These are phyloP conservation scores for Verticillium albo-atrum DNA, from an alignment of 2,329 filamentous ascomycete species.

Conservation along the genomic window DNA sequence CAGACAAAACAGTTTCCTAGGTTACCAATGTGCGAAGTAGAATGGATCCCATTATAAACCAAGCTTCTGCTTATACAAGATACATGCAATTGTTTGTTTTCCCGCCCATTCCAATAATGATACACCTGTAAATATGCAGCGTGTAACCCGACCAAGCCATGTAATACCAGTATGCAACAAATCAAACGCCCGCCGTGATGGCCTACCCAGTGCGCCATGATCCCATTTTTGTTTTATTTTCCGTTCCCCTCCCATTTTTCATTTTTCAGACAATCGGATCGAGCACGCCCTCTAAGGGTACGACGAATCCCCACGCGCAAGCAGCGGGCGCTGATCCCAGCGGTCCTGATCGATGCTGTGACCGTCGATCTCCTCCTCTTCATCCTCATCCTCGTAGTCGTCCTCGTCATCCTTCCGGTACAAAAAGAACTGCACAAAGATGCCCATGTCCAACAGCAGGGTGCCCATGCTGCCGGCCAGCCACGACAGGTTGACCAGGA, in stretches of 20 bases:
- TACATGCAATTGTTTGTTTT: background rate
- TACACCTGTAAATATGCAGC: background rate
- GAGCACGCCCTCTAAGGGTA: background rate
- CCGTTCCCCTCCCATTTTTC: background rate
- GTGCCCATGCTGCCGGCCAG: conserved; percentile 85
- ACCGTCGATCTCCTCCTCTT: conserved; percentile 19
- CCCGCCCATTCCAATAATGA: background rate
- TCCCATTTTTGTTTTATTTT: background rate
- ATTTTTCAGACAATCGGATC: background rate
- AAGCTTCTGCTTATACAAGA: too few relatives aligned
- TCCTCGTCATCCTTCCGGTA: conserved; percentile 54
- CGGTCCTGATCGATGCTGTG: conserved; percentile 22
- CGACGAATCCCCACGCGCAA: conserved; percentile 13
- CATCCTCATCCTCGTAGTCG: conserved; percentile 17
- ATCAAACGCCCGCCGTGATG: background rate
- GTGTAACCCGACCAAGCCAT: background rate
- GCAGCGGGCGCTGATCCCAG: conserved; percentile 31
- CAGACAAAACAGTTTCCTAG: too few relatives aligned
- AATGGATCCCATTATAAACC: too few relatives aligned
- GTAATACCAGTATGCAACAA: background rate
- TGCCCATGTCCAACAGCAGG: conserved; percentile 74
- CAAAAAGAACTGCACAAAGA: conserved; percentile 89
- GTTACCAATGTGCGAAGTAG: too few relatives aligned
- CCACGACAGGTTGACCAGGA: conserved; percentile 90
- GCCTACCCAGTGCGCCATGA: background rate